Evolutionary conservation across 2,329 filamentous ascomycete species (phyloP).

Genomic region (Pseudogymnoascus sp.): DNA sequence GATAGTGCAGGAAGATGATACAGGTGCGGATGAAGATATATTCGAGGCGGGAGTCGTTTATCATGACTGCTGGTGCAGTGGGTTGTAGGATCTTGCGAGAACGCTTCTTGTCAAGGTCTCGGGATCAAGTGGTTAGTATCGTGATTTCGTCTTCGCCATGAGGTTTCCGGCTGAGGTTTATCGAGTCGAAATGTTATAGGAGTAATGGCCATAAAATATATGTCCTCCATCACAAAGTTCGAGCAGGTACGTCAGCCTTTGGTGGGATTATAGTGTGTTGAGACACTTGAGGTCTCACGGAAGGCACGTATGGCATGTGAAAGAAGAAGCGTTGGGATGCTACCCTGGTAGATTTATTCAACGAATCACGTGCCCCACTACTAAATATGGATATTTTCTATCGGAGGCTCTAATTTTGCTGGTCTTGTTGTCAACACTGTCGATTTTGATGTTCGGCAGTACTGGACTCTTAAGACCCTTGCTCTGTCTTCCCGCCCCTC

Average conservation of each 20-base stretch:
- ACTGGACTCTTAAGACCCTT: not conserved
- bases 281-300: not conserved
- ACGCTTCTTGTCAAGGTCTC: not conserved
- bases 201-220: not conserved
- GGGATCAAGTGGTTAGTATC: not conserved
- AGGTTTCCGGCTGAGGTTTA: not conserved
- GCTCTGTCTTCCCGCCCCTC: not conserved
- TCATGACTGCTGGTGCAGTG: constrained; percentile 22
- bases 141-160: not conserved
- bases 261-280: constrained; percentile 1
- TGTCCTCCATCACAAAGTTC: not conserved
- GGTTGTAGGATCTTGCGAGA: not conserved
- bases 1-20: constrained; percentile 41
- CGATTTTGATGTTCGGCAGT: not conserved
- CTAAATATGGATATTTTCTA: not conserved
- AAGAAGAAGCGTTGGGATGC: constrained; percentile 5
- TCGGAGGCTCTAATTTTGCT: not conserved
- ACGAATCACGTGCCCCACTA: not conserved
- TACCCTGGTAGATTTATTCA: constrained; percentile 2
- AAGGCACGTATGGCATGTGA: constrained; percentile 5
- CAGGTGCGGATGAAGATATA: constrained; percentile 38
- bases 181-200: not conserved
- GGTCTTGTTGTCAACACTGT: not conserved
- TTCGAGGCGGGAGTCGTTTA: constrained; percentile 27
- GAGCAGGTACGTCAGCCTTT: constrained; percentile 5